Base-by-base conservation (phyloP, 2,329 filamentous ascomycete species). In the Oidium heveae region DNA sequence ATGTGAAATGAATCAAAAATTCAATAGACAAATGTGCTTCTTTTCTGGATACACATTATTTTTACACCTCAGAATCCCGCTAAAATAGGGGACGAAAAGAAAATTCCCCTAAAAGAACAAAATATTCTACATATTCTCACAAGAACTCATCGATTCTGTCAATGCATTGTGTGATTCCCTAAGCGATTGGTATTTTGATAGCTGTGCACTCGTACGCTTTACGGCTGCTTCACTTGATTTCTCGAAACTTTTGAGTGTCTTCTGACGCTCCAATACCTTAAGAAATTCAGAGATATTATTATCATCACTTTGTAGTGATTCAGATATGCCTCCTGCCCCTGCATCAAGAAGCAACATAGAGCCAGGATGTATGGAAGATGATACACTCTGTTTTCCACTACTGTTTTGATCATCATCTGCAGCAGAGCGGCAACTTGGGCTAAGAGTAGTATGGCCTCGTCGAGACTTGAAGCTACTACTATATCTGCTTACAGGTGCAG, bases 401-500 rank as follows among this genome's bases (percentile, higher is more conserved):
- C 83, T 86, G 37, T 71, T 72, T 63, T 84, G 82, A 61, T 87
- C 84, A 58, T 87, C 83, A 54, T 86, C 82, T 1, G 18, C 36
- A 12, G 71, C 72, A 12, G 61, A 46, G 58, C 74, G 80, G 63
- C 81, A 85, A 20, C 77, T 74, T 20, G 83, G 82, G 34, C 84
- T 82, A 55, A 83, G 83, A 0, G 87, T 93, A 24, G 81, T 77
- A 47, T 87, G 78, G 32, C 77, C 82, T 55, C 85, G 79, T 49
- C 91, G 79, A 65, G 94, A 86, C 7, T 82, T 84, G 63, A 98
- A 98, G 63, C 88, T 94, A 67, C 89, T 96, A 66, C 86, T 94
- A 65, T 93, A 96, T 50, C 85, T 80, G 57, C 80, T 81, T n/a
- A 84, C 79, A 0, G 82, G 79, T 9, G 79, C 74, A 5, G 86